A percentile compares a stretch with the other conserved stretches of the same genome.
Evolutionary conservation across 768 basidiomycete species (phyloP).

Genomic region (Melanogaster broomeanus): DNA sequence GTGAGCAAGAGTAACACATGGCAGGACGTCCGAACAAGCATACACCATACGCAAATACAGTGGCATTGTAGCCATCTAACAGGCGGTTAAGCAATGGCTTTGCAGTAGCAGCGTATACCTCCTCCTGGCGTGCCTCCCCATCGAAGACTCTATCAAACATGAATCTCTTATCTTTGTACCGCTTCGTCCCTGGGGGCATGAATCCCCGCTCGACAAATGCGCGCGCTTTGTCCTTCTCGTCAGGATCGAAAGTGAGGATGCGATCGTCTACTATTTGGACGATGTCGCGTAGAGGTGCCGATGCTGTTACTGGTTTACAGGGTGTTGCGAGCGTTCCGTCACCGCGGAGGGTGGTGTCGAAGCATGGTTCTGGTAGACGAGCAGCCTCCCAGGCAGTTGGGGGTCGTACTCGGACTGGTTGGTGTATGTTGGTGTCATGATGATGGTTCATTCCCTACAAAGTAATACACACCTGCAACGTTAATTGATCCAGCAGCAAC

Average conservation of each 20-base stretch:
- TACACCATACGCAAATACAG: conserved; percentile 98
- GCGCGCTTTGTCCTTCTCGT: conserved; percentile 79
- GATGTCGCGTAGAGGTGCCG: conserved; percentile 68
- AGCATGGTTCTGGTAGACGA: conserved; percentile 75
- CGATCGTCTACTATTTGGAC: conserved; percentile 93
- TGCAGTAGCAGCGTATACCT: conserved; percentile 85
- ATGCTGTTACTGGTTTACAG: conserved; percentile 48
- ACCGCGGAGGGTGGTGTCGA: conserved; percentile 72
- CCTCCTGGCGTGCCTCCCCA: conserved; percentile 76
- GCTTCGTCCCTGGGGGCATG: conserved; percentile 82
- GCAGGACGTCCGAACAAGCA: conserved; percentile 32
- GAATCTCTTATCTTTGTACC: conserved; percentile 96
- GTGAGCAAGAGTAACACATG: conserved; percentile 9
- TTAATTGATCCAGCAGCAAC: conserved; percentile 86
- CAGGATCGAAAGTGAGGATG: conserved; percentile 94
- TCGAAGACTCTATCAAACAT: conserved; percentile 96
- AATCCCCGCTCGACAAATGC: conserved; percentile 87
- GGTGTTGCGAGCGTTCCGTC: conserved; percentile 84
- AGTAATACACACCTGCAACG: conserved; percentile 63
- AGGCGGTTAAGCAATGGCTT: conserved; percentile 83
- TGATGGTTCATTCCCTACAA: not conserved
- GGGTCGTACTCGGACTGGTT: conserved; percentile 85
- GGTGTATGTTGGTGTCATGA: conserved; percentile 35
- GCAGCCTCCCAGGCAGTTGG: conserved; percentile 84
- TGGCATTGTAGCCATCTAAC: conserved; percentile 94